phyloP scores from a whole-genome alignment of 208 protist species.

The Herpetomonas samuelpessoai region DNA sequence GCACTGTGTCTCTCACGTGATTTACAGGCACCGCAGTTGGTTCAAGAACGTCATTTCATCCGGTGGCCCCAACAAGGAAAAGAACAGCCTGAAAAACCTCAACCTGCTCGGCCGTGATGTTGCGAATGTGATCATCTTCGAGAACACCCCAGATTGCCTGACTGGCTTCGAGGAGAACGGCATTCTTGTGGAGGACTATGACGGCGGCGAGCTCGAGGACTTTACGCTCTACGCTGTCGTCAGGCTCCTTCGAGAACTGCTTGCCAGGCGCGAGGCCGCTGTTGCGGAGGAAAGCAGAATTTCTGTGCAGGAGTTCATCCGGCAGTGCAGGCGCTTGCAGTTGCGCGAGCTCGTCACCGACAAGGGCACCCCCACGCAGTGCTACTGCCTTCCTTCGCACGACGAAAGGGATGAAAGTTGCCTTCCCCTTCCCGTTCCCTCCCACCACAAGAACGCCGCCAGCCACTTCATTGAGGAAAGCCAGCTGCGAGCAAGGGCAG shows the following conservation, averaged over 20 bases:
- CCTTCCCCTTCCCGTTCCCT: neutral
- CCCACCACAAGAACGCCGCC: neutral
- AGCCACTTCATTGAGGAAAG: neutral
- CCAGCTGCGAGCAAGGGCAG: neutral
- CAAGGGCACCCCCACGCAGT: slow-evolving; percentile 52
- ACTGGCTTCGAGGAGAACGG: slow-evolving; percentile 85
- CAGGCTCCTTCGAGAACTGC: slow-evolving; percentile 64
- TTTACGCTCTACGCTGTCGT: slow-evolving; percentile 67
- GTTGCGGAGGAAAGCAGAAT: slow-evolving; percentile 23
- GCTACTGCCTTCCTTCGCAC: slow-evolving; percentile 63
- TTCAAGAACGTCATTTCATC: slow-evolving; percentile 51
- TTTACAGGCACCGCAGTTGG: slow-evolving; percentile 80
- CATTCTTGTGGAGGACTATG: slow-evolving; percentile 87
- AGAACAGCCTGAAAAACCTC: slow-evolving; percentile 62
- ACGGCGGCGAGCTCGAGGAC: slow-evolving; percentile 88
- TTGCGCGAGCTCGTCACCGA: slow-evolving; percentile 60
- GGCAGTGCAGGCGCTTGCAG: slow-evolving; percentile 29
- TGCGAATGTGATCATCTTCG: slow-evolving; percentile 76
- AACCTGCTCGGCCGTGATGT: slow-evolving; percentile 75
- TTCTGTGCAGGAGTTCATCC: slow-evolving; percentile 76
- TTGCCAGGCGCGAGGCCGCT: slow-evolving; percentile 25
- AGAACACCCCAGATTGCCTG: slow-evolving; percentile 91
- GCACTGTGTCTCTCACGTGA: slow-evolving; percentile 58
- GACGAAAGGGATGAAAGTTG: slow-evolving; percentile 8
- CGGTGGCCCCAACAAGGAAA: slow-evolving; percentile 1